Evolutionary conservation across 2,329 filamentous ascomycete species (phyloP), one percentile per base, ranked within the genome.

Genomic region (Thielaviopsis populi): DNA sequence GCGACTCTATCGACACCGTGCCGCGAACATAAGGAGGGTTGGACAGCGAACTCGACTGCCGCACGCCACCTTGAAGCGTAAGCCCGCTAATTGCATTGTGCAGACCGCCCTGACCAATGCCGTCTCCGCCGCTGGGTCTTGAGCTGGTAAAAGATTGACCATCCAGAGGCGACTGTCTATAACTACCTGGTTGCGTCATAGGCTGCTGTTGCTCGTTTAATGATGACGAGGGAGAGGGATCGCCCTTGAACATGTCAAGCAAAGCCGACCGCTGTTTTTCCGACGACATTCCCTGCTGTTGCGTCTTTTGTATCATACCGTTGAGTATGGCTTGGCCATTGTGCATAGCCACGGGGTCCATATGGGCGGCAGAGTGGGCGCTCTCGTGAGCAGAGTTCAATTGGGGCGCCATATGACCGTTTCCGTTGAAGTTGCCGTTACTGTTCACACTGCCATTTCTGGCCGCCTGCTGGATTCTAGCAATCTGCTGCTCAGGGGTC

Each of bases 181-280:
- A 66, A 43, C 65, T 66, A 24, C 59, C 59, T 22, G 65, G 37
- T 24, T 61, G 41, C 13, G 53, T 24, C 8, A 54, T 48, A 37
- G 58, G 59, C 37, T 60, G 58, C 40, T 66, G 64, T 30, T 60
- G 61, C 42, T 61, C 56, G 19, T 37, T 54, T 8, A 56, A 53
- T 19, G 54, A 50, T 17, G 60, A 53, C 17, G 60, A 56, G 10
- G 64, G 42, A 19, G 65, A 59, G 46, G 60, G 37, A 1, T 22
- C 50, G 67, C 77, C 77, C 66, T 80, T 82, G 71, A 84, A 82
- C 74, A 83, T 80, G 24, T 75, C 77, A 15, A 83, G 72, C 22
- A 83, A 72, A 7, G 77, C 74, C 19, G 75, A 77, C 24, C 79
- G 77, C 67, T 83, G 80, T 56, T 71, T 68, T 33, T 70, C 69